Conservation (phyloP, 257 asterid species). For the Forsythia viridissima region DNA sequence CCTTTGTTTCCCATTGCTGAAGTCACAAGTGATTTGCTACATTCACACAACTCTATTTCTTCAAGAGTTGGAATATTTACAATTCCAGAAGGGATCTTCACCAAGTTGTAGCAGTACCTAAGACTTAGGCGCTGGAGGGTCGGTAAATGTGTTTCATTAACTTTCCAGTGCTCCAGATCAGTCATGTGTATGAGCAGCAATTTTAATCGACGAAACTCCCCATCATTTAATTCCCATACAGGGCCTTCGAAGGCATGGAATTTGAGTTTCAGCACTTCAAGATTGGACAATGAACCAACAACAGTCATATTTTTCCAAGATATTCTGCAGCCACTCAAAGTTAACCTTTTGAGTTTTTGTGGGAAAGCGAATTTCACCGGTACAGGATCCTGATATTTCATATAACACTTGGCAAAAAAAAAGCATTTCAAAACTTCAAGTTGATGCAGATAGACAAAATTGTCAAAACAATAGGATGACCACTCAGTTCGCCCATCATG, state of each 20-base stretch:
- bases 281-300: background rate
- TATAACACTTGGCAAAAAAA: background rate
- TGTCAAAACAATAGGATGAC: conserved; percentile 2
- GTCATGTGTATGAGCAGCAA: background rate
- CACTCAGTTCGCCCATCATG: background rate
- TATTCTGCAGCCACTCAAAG: background rate
- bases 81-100: conserved; percentile 12
- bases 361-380: conserved; percentile 9
- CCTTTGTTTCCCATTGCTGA: background rate
- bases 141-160: conserved; percentile 3
- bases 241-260: background rate
- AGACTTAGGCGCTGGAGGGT: background rate
- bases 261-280: conserved; percentile 18
- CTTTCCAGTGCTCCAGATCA: background rate
- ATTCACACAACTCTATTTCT: background rate
- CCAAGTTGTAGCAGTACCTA: background rate
- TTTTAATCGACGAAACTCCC: background rate
- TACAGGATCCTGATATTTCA: background rate
- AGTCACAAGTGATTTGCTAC: background rate
- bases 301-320: background rate
- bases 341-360: background rate
- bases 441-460: background rate
- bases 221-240: conserved; percentile 13
- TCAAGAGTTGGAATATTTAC: conserved; percentile 9
- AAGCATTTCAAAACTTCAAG: conserved; percentile 13